Percentiles rank a stretch among this genome's conserved stretches.
Evolutionary conservation across 1,284 basidiomycete genomes (phyloP).

Genomic region (Agroathelia rolfsii): DNA sequence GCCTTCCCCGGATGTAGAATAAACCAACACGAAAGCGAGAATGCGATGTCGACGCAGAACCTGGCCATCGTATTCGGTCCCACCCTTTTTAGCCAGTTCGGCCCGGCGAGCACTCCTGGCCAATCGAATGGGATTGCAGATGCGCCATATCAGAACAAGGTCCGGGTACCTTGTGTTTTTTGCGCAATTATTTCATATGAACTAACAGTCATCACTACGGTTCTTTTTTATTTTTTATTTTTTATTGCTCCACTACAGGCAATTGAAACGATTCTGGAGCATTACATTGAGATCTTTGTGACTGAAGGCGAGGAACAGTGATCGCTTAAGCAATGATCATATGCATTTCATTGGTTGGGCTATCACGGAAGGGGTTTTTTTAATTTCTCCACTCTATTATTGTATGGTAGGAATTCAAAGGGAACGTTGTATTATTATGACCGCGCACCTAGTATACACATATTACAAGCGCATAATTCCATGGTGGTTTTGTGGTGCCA

Average conservation of each 20-base stretch:
- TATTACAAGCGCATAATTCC: too few relatives aligned
- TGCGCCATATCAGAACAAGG: conserved; percentile 58
- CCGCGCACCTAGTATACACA: too few relatives aligned
- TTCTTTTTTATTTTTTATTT: conserved; percentile 1
- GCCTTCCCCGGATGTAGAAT: conserved; percentile 39
- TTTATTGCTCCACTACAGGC: conserved; percentile 34
- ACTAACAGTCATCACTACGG: conserved; percentile 27
- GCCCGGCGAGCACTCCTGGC: conserved; percentile 19
- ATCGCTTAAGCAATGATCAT: too few relatives aligned
- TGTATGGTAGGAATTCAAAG: too few relatives aligned
- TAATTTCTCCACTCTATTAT: too few relatives aligned
- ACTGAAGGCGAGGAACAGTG: conserved; percentile 40
- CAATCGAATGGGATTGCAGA: conserved; percentile 37
- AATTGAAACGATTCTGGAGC: conserved; percentile 71
- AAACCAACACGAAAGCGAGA: conserved; percentile 62
- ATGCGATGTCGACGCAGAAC: conserved; percentile 93
- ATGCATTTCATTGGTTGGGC: too few relatives aligned
- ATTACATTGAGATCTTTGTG: conserved; percentile 76
- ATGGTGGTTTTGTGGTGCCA: too few relatives aligned
- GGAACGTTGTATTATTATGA: too few relatives aligned
- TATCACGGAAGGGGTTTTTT: too few relatives aligned
- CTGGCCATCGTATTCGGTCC: conserved; percentile 96
- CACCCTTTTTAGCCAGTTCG: conserved; percentile 69
- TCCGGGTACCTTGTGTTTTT: conserved; percentile 18
- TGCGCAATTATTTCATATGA: conserved; percentile 17